These are phyloP conservation scores for Phanerodontia chrysosporium DNA, from an alignment of 768 basidiomycete genomes.

Conservation along the genomic window DNA sequence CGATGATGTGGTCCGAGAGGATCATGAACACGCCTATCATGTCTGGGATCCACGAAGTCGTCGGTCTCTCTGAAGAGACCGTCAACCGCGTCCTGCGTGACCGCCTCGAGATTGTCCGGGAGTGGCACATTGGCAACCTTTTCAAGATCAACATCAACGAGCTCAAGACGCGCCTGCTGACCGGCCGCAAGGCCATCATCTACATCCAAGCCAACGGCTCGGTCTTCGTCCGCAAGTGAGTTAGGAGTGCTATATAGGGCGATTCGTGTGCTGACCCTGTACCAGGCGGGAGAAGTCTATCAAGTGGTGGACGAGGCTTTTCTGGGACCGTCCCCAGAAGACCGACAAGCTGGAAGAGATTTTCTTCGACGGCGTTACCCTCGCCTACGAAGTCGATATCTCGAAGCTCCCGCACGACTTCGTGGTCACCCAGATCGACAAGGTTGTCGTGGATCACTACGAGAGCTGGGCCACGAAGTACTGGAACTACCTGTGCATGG, in stretches of 20 bases:
- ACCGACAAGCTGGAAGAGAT: not conserved
- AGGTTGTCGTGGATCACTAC: not conserved
- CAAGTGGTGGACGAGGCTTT: slow-evolving; percentile 3
- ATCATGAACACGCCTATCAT: not conserved
- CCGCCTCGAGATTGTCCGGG: not conserved
- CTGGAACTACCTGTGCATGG: not conserved
- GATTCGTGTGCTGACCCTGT: not conserved
- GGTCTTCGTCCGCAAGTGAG: slow-evolving; percentile 10
- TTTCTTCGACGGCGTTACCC: slow-evolving; percentile 12
- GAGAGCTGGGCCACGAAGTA: not conserved
- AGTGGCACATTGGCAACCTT: not conserved
- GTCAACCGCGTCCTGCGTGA: not conserved
- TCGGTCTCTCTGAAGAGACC: not conserved
- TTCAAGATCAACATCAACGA: slow-evolving; percentile 15
- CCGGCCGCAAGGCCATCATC: slow-evolving; percentile 16
- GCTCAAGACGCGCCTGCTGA: slow-evolving; percentile 12
- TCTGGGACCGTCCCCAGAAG: not conserved
- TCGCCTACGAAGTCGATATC: slow-evolving; percentile 28
- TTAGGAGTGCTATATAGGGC: not conserved
- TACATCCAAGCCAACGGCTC: slow-evolving; percentile 14
- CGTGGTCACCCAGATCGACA: not conserved
- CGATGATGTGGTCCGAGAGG: slow-evolving; percentile 1
- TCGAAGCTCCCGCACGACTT: slow-evolving; percentile 12
- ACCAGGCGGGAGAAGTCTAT: not conserved
- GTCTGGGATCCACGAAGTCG: not conserved